These are phyloP conservation scores for Rhipidocladum racemiflorum DNA, from an alignment of 176 grass and related monocot species.

Conservation along the genomic window DNA sequence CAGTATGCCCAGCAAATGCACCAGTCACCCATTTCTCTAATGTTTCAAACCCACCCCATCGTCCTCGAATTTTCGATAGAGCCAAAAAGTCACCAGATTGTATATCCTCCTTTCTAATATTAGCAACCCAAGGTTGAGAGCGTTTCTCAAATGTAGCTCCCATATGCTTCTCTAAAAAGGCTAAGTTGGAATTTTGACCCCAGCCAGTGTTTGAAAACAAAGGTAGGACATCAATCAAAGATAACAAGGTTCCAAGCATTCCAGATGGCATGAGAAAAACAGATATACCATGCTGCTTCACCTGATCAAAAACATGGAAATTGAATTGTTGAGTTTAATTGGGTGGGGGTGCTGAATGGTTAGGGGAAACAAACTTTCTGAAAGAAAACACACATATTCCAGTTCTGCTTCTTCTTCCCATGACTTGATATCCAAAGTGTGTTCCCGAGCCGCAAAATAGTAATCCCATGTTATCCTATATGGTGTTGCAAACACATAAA, in stretches of 20 bases:
- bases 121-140: conserved; percentile 54
- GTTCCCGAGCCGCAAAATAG: conserved; percentile 62
- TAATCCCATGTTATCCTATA: conserved; percentile 96
- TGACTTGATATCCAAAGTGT: conserved; percentile 71
- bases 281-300: conserved; percentile 89
- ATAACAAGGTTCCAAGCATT: conserved; percentile 87
- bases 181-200: conserved; percentile 94
- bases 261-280: conserved; percentile 95
- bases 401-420: conserved; percentile 93
- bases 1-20: conserved; percentile 95
- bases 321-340: conserved; percentile 28
- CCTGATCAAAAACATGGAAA: conserved; percentile 48
- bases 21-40: conserved; percentile 98
- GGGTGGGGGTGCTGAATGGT: background rate
- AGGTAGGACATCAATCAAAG: conserved; percentile 82
- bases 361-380: background rate
- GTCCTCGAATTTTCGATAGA: conserved; percentile 85
- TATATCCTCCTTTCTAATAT: conserved; percentile 66
- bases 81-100: conserved; percentile 91
- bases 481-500: conserved; percentile 90
- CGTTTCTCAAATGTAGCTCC: conserved; percentile 77
- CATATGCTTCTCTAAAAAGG: conserved; percentile 90
- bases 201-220: conserved; percentile 88
- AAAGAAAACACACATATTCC: conserved; percentile 67
- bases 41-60: conserved; percentile 96